phyloP scores from a whole-genome alignment of 2,329 filamentous ascomycete genomes.

The Parafenestella ontariensis region DNA sequence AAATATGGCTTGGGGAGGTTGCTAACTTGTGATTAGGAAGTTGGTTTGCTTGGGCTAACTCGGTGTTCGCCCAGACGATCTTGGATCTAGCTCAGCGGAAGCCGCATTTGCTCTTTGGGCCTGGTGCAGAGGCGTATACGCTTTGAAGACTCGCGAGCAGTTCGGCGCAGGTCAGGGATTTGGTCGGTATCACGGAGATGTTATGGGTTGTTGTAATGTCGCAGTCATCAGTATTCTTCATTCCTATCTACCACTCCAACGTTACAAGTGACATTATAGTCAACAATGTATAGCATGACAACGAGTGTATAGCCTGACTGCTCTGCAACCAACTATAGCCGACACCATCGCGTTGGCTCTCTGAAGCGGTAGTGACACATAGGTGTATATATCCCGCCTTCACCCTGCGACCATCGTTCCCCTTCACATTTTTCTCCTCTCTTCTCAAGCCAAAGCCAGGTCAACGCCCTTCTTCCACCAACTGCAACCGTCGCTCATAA shows the following conservation, averaged over 20 bases:
- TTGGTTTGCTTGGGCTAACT: constrained; percentile 99
- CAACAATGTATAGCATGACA: too few relatives aligned
- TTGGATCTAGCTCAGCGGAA: constrained; percentile 88
- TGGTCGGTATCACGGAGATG: not conserved
- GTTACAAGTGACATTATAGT: not conserved
- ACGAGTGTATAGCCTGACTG: too few relatives aligned
- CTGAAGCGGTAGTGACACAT: not conserved
- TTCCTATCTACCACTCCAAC: not conserved
- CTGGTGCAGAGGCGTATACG: constrained; percentile 57
- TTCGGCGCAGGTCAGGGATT: not conserved
- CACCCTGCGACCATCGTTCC: not conserved
- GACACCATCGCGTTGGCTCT: too few relatives aligned
- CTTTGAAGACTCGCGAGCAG: constrained; percentile 6
- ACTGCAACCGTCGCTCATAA: not conserved
- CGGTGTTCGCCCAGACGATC: constrained; percentile 91
- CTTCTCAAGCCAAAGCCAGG: not conserved
- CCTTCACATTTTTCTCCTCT: not conserved
- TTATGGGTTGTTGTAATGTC: not conserved
- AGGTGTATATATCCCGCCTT: not conserved
- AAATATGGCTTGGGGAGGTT: not conserved
- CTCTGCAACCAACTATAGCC: too few relatives aligned
- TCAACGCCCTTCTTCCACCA: not conserved
- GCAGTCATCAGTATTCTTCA: not conserved
- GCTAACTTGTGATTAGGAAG: constrained; percentile 58
- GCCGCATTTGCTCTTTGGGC: constrained; percentile 82